phyloP scores from a whole-genome alignment of 345 rosid species.

The Pistacia atlantica region DNA sequence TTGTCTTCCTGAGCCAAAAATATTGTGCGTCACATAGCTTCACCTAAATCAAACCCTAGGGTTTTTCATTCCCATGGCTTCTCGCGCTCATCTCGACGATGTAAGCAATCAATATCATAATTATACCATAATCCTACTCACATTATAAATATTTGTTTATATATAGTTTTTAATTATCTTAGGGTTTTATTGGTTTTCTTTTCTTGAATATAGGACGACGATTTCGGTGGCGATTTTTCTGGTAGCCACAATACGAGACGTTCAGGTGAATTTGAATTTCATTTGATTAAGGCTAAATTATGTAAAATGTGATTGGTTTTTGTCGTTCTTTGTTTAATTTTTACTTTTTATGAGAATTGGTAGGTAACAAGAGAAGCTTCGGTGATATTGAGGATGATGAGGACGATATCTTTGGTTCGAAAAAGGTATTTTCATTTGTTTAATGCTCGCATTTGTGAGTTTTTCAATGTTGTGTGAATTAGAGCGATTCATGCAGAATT shows the following conservation, averaged over 20 bases:
- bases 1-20: background rate
- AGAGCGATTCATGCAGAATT: constrained; percentile 8
- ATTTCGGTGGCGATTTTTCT: constrained; percentile 81
- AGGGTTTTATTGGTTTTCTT: constrained; percentile 11
- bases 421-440: constrained; percentile 46
- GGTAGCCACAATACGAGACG: constrained; percentile 44
- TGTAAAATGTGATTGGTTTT: background rate
- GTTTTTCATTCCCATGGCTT: constrained; percentile 45
- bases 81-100: constrained; percentile 54
- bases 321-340: background rate
- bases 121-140: too few relatives aligned
- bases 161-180: background rate
- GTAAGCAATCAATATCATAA: constrained; percentile 31
- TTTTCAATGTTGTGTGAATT: background rate
- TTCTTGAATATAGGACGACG: constrained; percentile 60
- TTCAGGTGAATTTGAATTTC: constrained; percentile 49
- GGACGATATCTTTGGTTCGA: constrained; percentile 82
- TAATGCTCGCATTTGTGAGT: background rate
- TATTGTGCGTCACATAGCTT: background rate
- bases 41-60: constrained; percentile 28
- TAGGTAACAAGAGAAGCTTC: constrained; percentile 77
- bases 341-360: background rate
- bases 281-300: background rate
- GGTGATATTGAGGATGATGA: constrained; percentile 92
- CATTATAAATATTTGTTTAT: background rate